Percentiles rank a stretch among this genome's conserved stretches.
Evolutionary conservation across 306 rosid genomes (phyloP).

Genomic region (Fagus crenata): DNA sequence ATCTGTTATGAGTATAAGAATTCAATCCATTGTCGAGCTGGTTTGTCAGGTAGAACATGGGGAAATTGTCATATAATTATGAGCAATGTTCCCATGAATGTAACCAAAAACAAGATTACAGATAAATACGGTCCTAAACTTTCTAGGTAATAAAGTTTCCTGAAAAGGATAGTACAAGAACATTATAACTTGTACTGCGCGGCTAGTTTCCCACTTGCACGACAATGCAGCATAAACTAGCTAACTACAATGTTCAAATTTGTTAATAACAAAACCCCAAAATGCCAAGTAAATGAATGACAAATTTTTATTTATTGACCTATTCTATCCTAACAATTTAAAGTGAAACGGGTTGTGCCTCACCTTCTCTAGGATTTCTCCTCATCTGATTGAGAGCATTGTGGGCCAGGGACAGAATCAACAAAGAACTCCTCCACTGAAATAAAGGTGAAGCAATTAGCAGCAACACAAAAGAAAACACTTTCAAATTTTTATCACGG

Average conservation of each 20-base stretch:
- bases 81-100: slow-evolving; percentile 30
- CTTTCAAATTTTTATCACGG: neutral
- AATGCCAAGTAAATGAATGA: slow-evolving; percentile 42
- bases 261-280: slow-evolving; percentile 41
- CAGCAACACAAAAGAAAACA: neutral
- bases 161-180: slow-evolving; percentile 36
- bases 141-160: slow-evolving; percentile 26
- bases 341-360: slow-evolving; percentile 34
- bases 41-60: neutral
- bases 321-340: slow-evolving; percentile 45
- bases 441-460: slow-evolving; percentile 30
- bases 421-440: slow-evolving; percentile 98
- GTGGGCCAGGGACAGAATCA: slow-evolving; percentile 79
- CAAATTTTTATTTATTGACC: slow-evolving; percentile 37
- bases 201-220: slow-evolving; percentile 33
- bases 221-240: slow-evolving; percentile 42
- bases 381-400: slow-evolving; percentile 81
- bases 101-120: slow-evolving; percentile 42
- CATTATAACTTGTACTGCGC: slow-evolving; percentile 30
- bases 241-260: slow-evolving; percentile 35
- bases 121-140: slow-evolving; percentile 31
- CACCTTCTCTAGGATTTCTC: slow-evolving; percentile 65
- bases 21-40: neutral
- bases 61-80: slow-evolving; percentile 7
- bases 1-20: neutral